Conservation (phyloP, 2,329 filamentous ascomycete genomes). For the Aphanoascus verrucosus region DNA sequence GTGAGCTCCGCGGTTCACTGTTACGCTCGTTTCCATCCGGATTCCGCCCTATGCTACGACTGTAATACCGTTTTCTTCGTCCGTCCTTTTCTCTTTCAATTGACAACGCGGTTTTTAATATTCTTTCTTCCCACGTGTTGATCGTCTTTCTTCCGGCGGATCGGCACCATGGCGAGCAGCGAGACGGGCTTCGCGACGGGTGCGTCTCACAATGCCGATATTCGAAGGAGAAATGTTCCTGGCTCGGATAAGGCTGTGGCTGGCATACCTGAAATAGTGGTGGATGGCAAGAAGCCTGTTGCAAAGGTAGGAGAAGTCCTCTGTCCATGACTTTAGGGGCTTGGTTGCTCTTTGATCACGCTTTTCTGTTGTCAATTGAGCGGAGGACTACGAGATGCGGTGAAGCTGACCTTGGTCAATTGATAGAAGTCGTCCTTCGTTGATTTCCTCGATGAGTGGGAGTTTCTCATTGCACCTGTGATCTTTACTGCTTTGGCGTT, state of each 20-base stretch:
- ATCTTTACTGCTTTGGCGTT: conserved; percentile 53
- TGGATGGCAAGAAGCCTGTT: conserved; percentile 28
- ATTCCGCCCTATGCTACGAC: conserved; percentile 1
- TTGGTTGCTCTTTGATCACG: not conserved
- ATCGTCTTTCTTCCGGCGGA: not conserved
- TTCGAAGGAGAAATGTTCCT: conserved; percentile 36
- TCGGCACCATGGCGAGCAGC: conserved; percentile 24
- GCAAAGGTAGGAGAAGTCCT: conserved; percentile 24
- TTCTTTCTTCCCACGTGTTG: not conserved
- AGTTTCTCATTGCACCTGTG: conserved; percentile 53
- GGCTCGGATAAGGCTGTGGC: conserved; percentile 21
- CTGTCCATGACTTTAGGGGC: not conserved
- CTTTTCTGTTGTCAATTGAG: not conserved
- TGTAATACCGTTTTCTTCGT: conserved; percentile 2
- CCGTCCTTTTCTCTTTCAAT: not conserved
- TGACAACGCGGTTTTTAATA: not conserved
- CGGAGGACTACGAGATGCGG: not conserved
- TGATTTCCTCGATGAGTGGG: conserved; percentile 44
- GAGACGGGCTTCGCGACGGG: conserved; percentile 29
- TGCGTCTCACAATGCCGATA: conserved; percentile 26
- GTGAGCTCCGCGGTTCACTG: conserved; percentile 3
- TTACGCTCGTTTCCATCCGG: conserved; percentile 9
- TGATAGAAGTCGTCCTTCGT: conserved; percentile 20
- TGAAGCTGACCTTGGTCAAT: not conserved
- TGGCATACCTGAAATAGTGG: conserved; percentile 13